Evolutionary conservation across 768 basidiomycete genomes (phyloP).

Genomic region (Sistotremastrum suecicum): DNA sequence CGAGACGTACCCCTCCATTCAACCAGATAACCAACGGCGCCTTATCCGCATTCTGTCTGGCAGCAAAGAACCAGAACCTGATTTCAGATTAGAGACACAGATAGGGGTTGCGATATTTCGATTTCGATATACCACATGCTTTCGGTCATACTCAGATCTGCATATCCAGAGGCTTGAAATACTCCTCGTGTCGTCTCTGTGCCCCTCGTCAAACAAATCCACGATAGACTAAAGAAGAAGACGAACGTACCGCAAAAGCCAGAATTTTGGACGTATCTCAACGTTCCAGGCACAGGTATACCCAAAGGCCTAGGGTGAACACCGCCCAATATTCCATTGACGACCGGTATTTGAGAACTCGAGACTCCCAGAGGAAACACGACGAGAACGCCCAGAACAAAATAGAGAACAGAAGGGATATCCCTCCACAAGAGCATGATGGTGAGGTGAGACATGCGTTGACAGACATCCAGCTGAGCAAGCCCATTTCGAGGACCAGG

Average conservation of each 20-base stretch:
- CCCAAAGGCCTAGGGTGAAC: constrained; percentile 12
- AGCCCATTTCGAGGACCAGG: too few relatives aligned
- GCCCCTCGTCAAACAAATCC: background rate
- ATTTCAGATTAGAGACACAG: too few relatives aligned
- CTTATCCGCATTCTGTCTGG: constrained; percentile 41
- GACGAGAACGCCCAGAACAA: too few relatives aligned
- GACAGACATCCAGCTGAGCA: too few relatives aligned
- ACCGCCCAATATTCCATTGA: constrained; percentile 39
- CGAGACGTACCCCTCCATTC: constrained; percentile 30
- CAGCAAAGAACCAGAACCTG: constrained; percentile 57
- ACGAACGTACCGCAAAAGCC: constrained; percentile 36
- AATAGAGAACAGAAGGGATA: too few relatives aligned
- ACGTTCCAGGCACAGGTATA: constrained; percentile 24
- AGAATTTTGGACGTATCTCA: constrained; percentile 45
- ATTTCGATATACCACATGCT: constrained; percentile 47
- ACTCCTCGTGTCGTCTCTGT: constrained; percentile 44
- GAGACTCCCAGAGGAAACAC: too few relatives aligned
- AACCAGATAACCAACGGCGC: constrained; percentile 55
- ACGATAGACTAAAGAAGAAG: background rate
- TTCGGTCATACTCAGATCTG: constrained; percentile 36
- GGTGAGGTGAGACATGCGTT: too few relatives aligned
- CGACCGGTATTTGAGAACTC: constrained; percentile 26
- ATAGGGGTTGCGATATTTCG: too few relatives aligned
- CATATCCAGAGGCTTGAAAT: constrained; percentile 50
- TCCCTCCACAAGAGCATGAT: too few relatives aligned